Conservation (phyloP, 1,139 yeast species). For the Scheffersomyces quercinus region DNA sequence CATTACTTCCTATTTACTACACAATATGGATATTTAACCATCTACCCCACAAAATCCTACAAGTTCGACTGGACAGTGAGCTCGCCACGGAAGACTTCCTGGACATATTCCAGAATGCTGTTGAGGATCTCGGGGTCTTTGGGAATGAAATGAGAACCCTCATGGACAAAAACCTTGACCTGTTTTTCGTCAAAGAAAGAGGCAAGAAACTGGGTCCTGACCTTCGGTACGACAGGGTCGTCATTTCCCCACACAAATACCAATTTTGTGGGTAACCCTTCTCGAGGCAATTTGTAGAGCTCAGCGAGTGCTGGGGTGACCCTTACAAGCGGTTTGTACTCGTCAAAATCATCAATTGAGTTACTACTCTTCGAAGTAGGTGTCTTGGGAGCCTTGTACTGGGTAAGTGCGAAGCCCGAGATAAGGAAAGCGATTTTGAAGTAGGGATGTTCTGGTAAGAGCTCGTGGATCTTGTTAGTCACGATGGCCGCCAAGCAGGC, state of each 20-base stretch:
- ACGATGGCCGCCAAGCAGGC: conserved; percentile 75
- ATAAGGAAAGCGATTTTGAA: conserved; percentile 52
- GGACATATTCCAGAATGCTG: conserved; percentile 20
- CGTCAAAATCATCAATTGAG: conserved; percentile 22
- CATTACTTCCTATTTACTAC: too few relatives aligned
- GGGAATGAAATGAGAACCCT: conserved; percentile 44
- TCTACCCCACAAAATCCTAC: too few relatives aligned
- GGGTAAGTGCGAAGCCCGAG: conserved; percentile 60
- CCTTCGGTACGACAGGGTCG: conserved; percentile 37
- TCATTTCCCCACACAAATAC: conserved; percentile 31
- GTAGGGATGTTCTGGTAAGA: conserved; percentile 39
- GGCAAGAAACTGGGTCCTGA: conserved; percentile 29
- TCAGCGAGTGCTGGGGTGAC: conserved; percentile 10
- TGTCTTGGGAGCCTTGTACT: conserved; percentile 16
- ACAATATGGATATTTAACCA: too few relatives aligned
- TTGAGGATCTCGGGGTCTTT: conserved; percentile 27
- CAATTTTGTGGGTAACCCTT: conserved; percentile 21
- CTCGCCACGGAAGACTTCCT: too few relatives aligned
- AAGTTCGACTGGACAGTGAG: too few relatives aligned
- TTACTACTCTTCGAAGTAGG: conserved; percentile 6
- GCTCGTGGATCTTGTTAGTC: conserved; percentile 41
- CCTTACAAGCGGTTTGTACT: background rate
- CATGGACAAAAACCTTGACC: conserved; percentile 26
- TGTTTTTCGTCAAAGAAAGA: conserved; percentile 16
- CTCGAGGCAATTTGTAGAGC: conserved; percentile 18